Percentiles rank a stretch among this genome's conserved stretches.
Evolutionary conservation across 2,329 filamentous ascomycete species (phyloP).

Genomic region (Stromatinia cepivora): DNA sequence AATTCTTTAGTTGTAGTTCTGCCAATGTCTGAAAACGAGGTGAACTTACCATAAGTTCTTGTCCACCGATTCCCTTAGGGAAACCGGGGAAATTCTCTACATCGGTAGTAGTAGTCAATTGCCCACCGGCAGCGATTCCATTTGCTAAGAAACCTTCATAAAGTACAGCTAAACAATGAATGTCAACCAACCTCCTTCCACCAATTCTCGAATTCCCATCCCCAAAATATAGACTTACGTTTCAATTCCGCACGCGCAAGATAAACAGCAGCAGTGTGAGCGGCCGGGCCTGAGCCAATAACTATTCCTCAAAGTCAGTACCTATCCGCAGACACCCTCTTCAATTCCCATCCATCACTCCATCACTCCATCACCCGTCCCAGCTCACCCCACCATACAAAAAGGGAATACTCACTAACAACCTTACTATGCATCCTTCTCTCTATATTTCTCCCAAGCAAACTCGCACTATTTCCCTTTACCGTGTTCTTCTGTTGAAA

Average conservation of each 20-base stretch:
- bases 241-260: constrained; percentile 91
- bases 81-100: constrained; percentile 99
- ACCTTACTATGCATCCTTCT: constrained; percentile 87
- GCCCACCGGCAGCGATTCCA: constrained; percentile 91
- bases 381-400: background rate
- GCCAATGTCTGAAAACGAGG: background rate
- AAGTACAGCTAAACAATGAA: constrained; percentile 62
- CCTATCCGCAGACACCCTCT: constrained; percentile 1
- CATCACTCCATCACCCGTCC: background rate
- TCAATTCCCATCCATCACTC: background rate
- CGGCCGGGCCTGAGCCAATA: constrained; percentile 92
- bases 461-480: constrained; percentile 31
- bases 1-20: constrained; percentile 7
- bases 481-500: constrained; percentile 57
- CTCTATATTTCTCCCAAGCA: constrained; percentile 41
- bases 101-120: constrained; percentile 97
- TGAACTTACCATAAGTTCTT: constrained; percentile 68
- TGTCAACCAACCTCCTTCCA: constrained; percentile 36
- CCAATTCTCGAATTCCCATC: background rate
- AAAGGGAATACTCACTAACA: constrained; percentile 66
- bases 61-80: constrained; percentile 81
- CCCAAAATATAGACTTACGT: constrained; percentile 46
- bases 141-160: constrained; percentile 99
- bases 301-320: constrained; percentile 48
- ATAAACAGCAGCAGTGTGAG: constrained; percentile 96